phyloP scores from a whole-genome alignment of 106 monocot genomes.

The Allium cepa region DNA sequence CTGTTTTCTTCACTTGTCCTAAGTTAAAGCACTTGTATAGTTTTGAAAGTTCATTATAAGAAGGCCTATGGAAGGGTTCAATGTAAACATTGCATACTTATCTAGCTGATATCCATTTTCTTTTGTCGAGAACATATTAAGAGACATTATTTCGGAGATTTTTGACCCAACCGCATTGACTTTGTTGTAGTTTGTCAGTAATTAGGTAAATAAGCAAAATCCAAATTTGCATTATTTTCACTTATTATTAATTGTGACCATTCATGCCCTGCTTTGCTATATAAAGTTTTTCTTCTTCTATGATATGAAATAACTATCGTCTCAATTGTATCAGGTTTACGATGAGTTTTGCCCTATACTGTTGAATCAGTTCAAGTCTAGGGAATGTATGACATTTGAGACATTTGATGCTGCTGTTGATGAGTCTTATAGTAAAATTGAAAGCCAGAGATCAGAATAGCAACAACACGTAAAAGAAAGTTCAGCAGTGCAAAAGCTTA shows the following conservation, averaged over 20 bases:
- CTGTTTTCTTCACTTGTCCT: too few relatives aligned
- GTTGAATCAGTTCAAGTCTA: conserved; percentile 79
- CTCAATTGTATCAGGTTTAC: conserved; percentile 56
- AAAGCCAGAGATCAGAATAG: conserved; percentile 85
- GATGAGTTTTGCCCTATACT: conserved; percentile 93
- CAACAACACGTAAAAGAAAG: conserved; percentile 89
- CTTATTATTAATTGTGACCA: neutral
- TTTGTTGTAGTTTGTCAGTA: too few relatives aligned
- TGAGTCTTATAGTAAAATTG: conserved; percentile 99
- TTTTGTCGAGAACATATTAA: too few relatives aligned
- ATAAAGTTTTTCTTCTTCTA: neutral
- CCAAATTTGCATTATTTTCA: neutral
- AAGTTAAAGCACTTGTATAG: too few relatives aligned
- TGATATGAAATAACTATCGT: conserved; percentile 1
- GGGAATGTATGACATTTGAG: conserved; percentile 74
- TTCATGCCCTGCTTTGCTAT: neutral
- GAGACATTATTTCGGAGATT: too few relatives aligned
- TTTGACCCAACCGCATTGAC: too few relatives aligned
- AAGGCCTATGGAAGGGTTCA: too few relatives aligned
- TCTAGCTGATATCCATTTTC: too few relatives aligned
- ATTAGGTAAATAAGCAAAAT: neutral
- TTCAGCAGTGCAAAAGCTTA: conserved; percentile 67
- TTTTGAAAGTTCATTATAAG: too few relatives aligned
- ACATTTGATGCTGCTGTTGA: conserved; percentile 96
- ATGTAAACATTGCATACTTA: too few relatives aligned